Conservation (phyloP, 73 alveolate genomes). For the Tetrahymena borealis region DNA sequence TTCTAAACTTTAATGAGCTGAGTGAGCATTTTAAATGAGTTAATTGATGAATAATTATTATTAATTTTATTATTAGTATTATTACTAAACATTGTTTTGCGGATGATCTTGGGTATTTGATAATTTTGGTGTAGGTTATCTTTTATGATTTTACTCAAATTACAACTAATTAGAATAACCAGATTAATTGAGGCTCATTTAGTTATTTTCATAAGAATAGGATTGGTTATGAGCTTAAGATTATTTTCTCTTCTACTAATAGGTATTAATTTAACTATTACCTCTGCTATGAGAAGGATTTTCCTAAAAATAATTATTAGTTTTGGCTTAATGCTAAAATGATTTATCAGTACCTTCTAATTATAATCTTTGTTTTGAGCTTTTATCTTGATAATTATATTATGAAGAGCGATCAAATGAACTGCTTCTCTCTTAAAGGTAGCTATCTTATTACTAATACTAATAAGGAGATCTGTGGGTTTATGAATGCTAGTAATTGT, state of each 20-base stretch:
- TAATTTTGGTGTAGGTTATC: neutral
- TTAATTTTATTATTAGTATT: neutral
- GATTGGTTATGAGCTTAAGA: neutral
- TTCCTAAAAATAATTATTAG: neutral
- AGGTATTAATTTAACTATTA: neutral
- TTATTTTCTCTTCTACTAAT: neutral
- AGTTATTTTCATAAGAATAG: neutral
- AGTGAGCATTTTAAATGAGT: neutral
- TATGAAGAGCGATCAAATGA: neutral
- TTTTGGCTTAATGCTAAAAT: neutral
- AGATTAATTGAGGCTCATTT: neutral
- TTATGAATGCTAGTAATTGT: neutral
- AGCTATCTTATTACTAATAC: neutral
- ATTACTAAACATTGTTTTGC: neutral
- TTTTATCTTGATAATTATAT: neutral
- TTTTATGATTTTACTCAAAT: neutral
- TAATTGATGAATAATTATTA: neutral
- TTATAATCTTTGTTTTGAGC: neutral
- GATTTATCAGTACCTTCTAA: neutral
- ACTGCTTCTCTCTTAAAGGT: neutral
- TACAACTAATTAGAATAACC: neutral
- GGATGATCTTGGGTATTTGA: neutral
- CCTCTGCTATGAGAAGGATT: neutral
- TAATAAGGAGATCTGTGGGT: neutral
- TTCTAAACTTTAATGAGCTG: neutral